Evolutionary conservation across 345 rosid species (phyloP).

Genomic region (Arabis hirsuta): DNA sequence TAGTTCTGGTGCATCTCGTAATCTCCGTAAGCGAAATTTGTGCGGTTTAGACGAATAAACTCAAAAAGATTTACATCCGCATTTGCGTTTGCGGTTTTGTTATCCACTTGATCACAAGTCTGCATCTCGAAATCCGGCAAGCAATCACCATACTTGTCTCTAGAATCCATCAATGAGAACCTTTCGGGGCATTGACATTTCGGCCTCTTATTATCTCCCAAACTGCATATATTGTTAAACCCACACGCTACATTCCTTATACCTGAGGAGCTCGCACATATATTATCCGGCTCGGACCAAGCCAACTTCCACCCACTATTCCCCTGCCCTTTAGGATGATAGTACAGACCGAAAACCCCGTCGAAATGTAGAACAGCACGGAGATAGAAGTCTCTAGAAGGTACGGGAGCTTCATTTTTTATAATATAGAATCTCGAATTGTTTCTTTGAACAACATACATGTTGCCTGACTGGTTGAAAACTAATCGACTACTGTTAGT

Average conservation of each 20-base stretch:
- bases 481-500: conserved; percentile 39
- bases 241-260: conserved; percentile 56
- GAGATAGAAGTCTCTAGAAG: conserved; percentile 41
- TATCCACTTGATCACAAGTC: conserved; percentile 37
- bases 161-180: conserved; percentile 45
- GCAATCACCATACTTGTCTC: conserved; percentile 45
- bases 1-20: conserved; percentile 35
- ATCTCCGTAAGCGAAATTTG: conserved; percentile 48
- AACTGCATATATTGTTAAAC: conserved; percentile 53
- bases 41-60: conserved; percentile 24
- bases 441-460: conserved; percentile 45
- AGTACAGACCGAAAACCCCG: conserved; percentile 59
- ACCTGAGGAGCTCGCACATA: conserved; percentile 30
- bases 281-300: conserved; percentile 53
- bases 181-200: conserved; percentile 52
- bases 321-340: conserved; percentile 47
- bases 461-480: conserved; percentile 55
- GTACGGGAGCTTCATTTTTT: not conserved
- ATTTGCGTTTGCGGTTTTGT: conserved; percentile 30
- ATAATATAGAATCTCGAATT: conserved; percentile 5
- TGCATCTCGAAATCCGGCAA: conserved; percentile 42
- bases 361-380: conserved; percentile 56
- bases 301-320: conserved; percentile 32
- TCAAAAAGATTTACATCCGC: conserved; percentile 38
- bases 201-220: conserved; percentile 45